Evolutionary conservation across 2,329 filamentous ascomycete genomes (phyloP).

Genomic region (Cercospora sp.): DNA sequence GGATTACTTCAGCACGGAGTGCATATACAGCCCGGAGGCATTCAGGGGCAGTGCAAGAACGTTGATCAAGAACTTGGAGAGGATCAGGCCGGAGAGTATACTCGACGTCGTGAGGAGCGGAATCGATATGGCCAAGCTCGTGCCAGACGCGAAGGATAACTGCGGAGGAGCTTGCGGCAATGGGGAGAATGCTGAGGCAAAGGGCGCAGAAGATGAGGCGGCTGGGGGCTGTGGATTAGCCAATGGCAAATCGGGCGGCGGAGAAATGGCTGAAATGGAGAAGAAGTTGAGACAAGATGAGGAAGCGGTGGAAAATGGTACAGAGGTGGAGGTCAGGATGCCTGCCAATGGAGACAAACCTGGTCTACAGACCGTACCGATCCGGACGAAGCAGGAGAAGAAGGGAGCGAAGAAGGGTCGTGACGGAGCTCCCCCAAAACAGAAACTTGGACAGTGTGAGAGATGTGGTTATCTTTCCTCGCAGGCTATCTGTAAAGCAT

Average conservation of each 20-base stretch:
- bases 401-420: slow-evolving; percentile 18
- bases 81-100: slow-evolving; percentile 89
- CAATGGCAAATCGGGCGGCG: slow-evolving; percentile 65
- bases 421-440: slow-evolving; percentile 49
- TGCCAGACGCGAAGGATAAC: slow-evolving; percentile 58
- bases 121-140: slow-evolving; percentile 92
- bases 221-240: slow-evolving; percentile 73
- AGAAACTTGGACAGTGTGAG: slow-evolving; percentile 78
- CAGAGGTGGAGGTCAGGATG: slow-evolving; percentile 65
- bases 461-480: slow-evolving; percentile 95
- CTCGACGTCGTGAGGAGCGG: slow-evolving; percentile 92
- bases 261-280: slow-evolving; percentile 83
- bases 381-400: slow-evolving; percentile 40
- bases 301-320: slow-evolving; percentile 50
- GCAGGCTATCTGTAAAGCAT: slow-evolving; percentile 91
- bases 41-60: slow-evolving; percentile 89
- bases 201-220: slow-evolving; percentile 56
- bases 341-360: slow-evolving; percentile 17
- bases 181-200: slow-evolving; percentile 27
- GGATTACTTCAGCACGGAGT: slow-evolving; percentile 98
- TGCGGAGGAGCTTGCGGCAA: slow-evolving; percentile 52
- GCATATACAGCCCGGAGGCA: slow-evolving; percentile 95
- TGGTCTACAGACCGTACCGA: slow-evolving; percentile 28
- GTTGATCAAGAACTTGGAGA: slow-evolving; percentile 92
- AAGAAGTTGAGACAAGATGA: slow-evolving; percentile 67